These are phyloP conservation scores for Elymus sibiricus DNA, from an alignment of 176 grass and related monocot species.

Conservation along the genomic window DNA sequence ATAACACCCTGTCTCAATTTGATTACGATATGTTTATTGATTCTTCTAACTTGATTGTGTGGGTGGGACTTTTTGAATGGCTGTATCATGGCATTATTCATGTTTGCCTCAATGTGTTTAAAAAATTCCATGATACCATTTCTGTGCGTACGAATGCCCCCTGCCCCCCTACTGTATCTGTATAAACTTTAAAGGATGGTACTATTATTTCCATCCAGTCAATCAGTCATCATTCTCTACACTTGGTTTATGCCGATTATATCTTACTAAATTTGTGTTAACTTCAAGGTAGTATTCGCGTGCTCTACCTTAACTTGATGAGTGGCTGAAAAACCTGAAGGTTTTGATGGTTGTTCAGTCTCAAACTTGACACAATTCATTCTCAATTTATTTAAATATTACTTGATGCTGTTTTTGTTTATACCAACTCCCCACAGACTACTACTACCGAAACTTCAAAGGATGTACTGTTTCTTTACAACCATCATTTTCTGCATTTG, in stretches of 20 bases:
- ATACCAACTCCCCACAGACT: not conserved
- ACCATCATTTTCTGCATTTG: not conserved
- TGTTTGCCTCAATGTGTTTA: not conserved
- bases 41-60: not conserved
- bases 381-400: not conserved
- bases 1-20: not conserved
- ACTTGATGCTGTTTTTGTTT: not conserved
- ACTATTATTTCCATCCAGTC: not conserved
- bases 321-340: not conserved
- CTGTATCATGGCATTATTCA: not conserved
- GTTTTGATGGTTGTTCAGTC: not conserved
- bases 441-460: not conserved
- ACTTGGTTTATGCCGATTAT: not conserved
- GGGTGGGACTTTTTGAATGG: not conserved
- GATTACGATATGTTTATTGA: not conserved
- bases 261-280: not conserved
- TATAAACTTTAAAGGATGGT: not conserved
- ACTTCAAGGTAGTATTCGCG: not conserved
- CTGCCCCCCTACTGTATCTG: not conserved
- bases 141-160: not conserved
- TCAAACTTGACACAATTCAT: not conserved
- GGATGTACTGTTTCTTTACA: not conserved
- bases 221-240: not conserved
- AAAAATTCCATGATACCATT: not conserved
- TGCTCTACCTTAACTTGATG: not conserved